Evolutionary conservation across 2,329 filamentous ascomycete species (phyloP).

Genomic region (Botrytis paeoniae): DNA sequence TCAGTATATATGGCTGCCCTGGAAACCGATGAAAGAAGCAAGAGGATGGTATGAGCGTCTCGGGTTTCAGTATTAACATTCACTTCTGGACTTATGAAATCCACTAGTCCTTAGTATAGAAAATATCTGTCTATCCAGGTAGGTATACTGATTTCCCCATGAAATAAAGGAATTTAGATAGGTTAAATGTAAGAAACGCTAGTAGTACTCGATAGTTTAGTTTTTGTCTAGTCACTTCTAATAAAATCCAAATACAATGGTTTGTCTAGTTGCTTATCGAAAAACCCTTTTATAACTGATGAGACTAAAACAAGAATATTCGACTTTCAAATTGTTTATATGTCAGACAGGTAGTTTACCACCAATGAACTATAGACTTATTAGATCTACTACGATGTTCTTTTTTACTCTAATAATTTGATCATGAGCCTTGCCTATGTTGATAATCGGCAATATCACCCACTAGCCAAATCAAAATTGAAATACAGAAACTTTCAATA

Average conservation of each 20-base stretch:
- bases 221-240: background rate
- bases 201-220: background rate
- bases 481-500: background rate
- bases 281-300: background rate
- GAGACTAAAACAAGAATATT: background rate
- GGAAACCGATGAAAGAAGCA: background rate
- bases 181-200: accelerated
- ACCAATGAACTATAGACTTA: too few relatives aligned
- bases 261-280: background rate
- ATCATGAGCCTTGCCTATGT: background rate
- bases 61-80: background rate
- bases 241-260: background rate
- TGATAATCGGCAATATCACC: background rate
- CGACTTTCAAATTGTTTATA: background rate
- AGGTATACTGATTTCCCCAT: background rate
- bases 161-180: background rate
- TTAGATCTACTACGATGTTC: background rate
- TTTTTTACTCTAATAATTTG: background rate
- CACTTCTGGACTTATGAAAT: background rate
- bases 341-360: background rate
- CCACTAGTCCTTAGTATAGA: background rate
- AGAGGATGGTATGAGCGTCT: background rate
- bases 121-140: background rate
- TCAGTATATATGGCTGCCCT: background rate
- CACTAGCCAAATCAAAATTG: background rate